Percentiles rank a stretch among this genome's conserved stretches.
Evolutionary conservation across 331 rosid species (phyloP).

Genomic region (Pyrus hybrid): DNA sequence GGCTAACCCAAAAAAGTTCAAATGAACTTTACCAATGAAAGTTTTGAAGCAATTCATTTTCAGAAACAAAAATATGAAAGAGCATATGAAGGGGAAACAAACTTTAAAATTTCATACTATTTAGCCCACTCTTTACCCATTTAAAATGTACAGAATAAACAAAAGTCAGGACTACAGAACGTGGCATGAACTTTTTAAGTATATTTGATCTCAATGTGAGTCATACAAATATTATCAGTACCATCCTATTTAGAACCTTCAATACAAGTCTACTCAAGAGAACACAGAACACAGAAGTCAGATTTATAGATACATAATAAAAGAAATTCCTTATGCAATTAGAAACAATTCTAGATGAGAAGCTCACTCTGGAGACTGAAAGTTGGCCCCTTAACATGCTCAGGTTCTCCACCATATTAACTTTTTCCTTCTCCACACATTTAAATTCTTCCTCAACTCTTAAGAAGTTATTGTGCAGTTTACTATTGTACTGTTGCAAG

Average conservation of each 20-base stretch:
- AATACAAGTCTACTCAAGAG: too few relatives aligned
- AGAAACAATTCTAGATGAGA: conserved; percentile 11
- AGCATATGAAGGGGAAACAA: background rate
- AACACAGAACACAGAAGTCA: too few relatives aligned
- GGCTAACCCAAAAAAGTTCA: too few relatives aligned
- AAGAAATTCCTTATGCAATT: background rate
- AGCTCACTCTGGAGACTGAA: conserved; percentile 68
- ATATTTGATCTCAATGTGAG: too few relatives aligned
- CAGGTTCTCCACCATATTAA: conserved; percentile 61
- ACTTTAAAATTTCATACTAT: too few relatives aligned
- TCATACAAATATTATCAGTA: too few relatives aligned
- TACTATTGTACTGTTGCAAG: conserved; percentile 87
- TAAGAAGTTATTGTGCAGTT: conserved; percentile 85
- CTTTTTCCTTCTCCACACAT: conserved; percentile 76
- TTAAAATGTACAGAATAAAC: background rate
- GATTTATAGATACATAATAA: background rate
- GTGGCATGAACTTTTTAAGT: background rate
- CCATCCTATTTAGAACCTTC: too few relatives aligned
- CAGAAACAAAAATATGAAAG: background rate
- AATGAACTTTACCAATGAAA: background rate
- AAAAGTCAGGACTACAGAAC: background rate
- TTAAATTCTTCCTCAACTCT: conserved; percentile 78
- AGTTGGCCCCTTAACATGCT: conserved; percentile 77
- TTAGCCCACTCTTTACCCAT: background rate
- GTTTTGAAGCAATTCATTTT: background rate